Evolutionary conservation across 768 basidiomycete genomes (phyloP).

Genomic region (Calocybe indica): DNA sequence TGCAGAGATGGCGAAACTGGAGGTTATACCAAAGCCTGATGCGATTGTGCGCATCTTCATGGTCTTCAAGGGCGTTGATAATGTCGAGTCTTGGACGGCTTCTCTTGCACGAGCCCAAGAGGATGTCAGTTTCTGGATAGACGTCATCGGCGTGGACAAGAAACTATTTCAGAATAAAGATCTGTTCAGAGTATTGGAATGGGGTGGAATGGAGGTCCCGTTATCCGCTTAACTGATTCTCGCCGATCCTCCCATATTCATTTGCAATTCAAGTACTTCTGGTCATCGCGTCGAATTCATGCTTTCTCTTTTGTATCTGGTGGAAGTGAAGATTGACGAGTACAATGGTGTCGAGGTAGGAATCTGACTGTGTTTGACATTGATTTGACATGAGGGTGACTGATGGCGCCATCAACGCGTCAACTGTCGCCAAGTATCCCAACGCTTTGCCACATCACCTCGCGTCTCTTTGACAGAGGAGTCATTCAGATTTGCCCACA

Average conservation of each 20-base stretch:
- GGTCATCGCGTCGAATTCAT: neutral
- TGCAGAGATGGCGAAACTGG: conserved; percentile 30
- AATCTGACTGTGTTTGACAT: too few relatives aligned
- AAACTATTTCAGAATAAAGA: conserved; percentile 16
- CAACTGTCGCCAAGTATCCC: too few relatives aligned
- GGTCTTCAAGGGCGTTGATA: conserved; percentile 34
- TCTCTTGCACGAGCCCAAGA: conserved; percentile 13
- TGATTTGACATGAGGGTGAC: too few relatives aligned
- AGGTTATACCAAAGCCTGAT: conserved; percentile 33
- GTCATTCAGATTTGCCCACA: too few relatives aligned
- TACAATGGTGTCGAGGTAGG: too few relatives aligned
- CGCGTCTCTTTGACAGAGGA: too few relatives aligned
- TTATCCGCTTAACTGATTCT: neutral
- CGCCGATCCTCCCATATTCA: neutral
- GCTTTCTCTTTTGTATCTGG: neutral
- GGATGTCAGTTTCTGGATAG: conserved; percentile 22
- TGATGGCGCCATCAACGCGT: too few relatives aligned
- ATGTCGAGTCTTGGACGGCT: conserved; percentile 20
- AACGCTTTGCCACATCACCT: too few relatives aligned
- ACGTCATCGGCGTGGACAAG: conserved; percentile 27
- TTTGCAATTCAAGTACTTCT: neutral
- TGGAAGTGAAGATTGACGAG: too few relatives aligned
- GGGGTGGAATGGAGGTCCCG: conserved; percentile 40
- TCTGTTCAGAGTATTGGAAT: conserved; percentile 37
- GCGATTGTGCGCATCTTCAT: conserved; percentile 41